Base-by-base conservation (phyloP, 345 rosid species). In the Hibiscus syriacus region DNA sequence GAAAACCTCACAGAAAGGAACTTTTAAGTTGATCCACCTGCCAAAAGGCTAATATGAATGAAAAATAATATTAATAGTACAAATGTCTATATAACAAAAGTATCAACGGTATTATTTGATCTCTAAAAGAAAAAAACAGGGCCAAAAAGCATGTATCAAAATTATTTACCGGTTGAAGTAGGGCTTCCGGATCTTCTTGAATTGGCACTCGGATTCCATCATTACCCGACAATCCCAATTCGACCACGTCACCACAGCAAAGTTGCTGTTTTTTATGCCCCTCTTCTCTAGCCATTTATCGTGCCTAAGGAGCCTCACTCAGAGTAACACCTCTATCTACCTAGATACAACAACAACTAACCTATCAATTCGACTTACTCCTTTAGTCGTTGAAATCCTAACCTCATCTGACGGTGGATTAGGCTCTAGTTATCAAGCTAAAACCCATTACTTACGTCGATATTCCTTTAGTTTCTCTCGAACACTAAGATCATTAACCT, bases 21-120 rank as follows among this genome's bases (percentile, higher is more conserved):
- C 87, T 67, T 72, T 83, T 29, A 83, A 75, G 79, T 83, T 83
- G 71, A 83, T 83, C 87, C 87, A 83, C 74, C 84, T 83, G 25
- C 68, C 57, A 72, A 1, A 70, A 67, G 72, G 45, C 54, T 52
- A 68, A 46, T 1, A 17, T n/a, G n/a, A 12, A 46, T 29, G n/a
- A n/a, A n/a, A n/a, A n/a, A n/a, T n/a, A n/a, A n/a, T n/a, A n/a
- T n/a, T n/a, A n/a, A n/a, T n/a, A n/a, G n/a, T n/a, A n/a, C n/a
- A n/a, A n/a, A n/a, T n/a, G n/a, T n/a, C n/a, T n/a, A n/a, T n/a
- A n/a, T n/a, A n/a, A n/a, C n/a, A n/a, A 27, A 0, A 2, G 13
- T 7, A 39, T 34, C 38, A 34, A 34, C n/a, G n/a, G 7, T 43
- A 43, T 6, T 6, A 41, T 17, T 32, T 1, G 10, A 52, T 30